Base-by-base conservation (phyloP, 1,139 yeast genomes). In the Schwanniomyces etchellsii region DNA sequence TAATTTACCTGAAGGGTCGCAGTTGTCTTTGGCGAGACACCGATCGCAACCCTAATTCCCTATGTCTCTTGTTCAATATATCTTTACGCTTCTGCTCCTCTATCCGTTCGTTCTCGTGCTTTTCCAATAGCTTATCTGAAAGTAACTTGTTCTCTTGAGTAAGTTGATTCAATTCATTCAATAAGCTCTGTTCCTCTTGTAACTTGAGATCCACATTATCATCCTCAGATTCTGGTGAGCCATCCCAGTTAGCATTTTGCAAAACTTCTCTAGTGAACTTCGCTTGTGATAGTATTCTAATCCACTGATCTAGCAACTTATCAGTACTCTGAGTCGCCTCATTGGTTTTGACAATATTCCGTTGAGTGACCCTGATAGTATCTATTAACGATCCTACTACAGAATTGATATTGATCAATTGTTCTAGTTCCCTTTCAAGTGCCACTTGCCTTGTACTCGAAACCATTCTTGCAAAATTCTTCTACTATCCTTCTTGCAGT, bases 271-370 rank as follows among this genome's bases (percentile, higher is more conserved):
- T 55, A 4, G 72, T 67, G 42, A 64, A 65, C 33, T 57, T 60
- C 9, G 74, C 60, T 40, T 69, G 74, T 17, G 71, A 62, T 18
- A 70, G 47, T 27, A 70, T 69, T 29, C 61, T 52, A 22, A 63
- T 57, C 74, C 74, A 70, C 37, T 66, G 64, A 28, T 60, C 64
- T 29, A 70, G 50, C 20, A 70, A 48, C 14, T 52, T 55, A 33
- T 62, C 59, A 2, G 72, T 55, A 35, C 55, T 53, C 26, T 51
- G 54, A 10, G 63, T 55, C 7, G 70, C 51, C 11, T 45, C 49
- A 35, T 61, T 56, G 29, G 59, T 45, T n/a, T 43, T 44, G n/a
- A 39, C 37, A 4, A 67, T 50, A 36, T 63, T 57, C 15, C 35
- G 31, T 27, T 50, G 52, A 1, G 67, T 51, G 24, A 38, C 40